Conservation (phyloP, 2,329 filamentous ascomycete species). For the Fusarium sp. region DNA sequence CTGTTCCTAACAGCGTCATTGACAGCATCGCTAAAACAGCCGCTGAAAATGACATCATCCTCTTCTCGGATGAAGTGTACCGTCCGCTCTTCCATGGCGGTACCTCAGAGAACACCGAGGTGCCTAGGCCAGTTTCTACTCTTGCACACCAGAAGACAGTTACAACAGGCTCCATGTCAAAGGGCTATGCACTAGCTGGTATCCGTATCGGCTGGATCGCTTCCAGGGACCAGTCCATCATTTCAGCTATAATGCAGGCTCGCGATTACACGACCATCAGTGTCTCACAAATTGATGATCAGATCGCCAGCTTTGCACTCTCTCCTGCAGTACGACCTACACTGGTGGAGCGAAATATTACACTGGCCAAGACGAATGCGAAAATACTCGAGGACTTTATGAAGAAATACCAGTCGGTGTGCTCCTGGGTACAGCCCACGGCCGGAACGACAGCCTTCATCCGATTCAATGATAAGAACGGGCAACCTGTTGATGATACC, state of each 20-base stretch:
- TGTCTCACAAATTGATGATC: slow-evolving; percentile 83
- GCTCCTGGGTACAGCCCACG: slow-evolving; percentile 77
- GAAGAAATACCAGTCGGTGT: slow-evolving; percentile 69
- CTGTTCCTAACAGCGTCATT: slow-evolving; percentile 71
- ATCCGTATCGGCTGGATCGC: slow-evolving; percentile 87
- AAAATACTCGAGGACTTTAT: slow-evolving; percentile 75
- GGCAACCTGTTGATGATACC: slow-evolving; percentile 74
- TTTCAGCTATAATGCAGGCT: slow-evolving; percentile 71
- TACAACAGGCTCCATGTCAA: slow-evolving; percentile 84
- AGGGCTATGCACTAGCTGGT: slow-evolving; percentile 85
- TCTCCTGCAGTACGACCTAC: slow-evolving; percentile 55
- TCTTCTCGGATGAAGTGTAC: slow-evolving; percentile 86
- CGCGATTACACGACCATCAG: slow-evolving; percentile 89
- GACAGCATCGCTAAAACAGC: slow-evolving; percentile 72
- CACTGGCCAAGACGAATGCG: slow-evolving; percentile 75
- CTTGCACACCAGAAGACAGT: slow-evolving; percentile 72
- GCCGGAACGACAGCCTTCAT: slow-evolving; percentile 85
- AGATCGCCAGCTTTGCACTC: slow-evolving; percentile 80
- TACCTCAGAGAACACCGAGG: slow-evolving; percentile 58
- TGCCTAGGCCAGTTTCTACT: slow-evolving; percentile 66
- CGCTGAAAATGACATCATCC: slow-evolving; percentile 68
- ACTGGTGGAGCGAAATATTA: slow-evolving; percentile 64
- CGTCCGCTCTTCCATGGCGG: slow-evolving; percentile 80
- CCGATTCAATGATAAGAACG: slow-evolving; percentile 68
- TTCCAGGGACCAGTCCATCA: slow-evolving; percentile 68